Base-by-base conservation (phyloP, 805 yeast genomes). In the Saccharomyces eubayanus region DNA sequence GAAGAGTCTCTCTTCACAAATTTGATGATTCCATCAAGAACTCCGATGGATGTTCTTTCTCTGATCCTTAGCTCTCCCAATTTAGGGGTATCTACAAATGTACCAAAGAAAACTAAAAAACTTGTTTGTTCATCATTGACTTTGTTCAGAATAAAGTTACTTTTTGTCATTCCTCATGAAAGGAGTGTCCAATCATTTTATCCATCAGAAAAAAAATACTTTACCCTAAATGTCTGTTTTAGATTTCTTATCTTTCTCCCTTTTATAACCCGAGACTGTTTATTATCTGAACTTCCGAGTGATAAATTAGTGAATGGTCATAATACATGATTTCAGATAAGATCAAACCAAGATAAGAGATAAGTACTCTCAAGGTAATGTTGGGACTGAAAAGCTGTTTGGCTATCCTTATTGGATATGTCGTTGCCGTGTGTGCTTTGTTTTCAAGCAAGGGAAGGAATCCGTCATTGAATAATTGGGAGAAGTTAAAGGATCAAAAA, bases 71-170 rank as follows among this genome's bases (percentile, higher is more conserved):
- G 62, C 21, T 71, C 64, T 1, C 82, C 84, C 16, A 87, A 65
- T 1, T 50, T 57, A 1, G 94, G 90, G 0, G 92, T 83, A 66
- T 89, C 94, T 10, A 85, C 78, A 55, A 87, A 76, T 0, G 90
- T 83, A 5, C 95, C 96, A 58, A 75, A 76, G 68, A 79, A 85
- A 3, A 84, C 72, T 0, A 79, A 51, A 51, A 61, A 46, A 30
- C 52, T 51, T 16, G 24, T 11, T 2, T 16, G 43, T 36, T 36
- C 20, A 21, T 36, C 24, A 6, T 36, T 36, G 43, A 6, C 11
- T n/a, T 36, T 8, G 9, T 36, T 9, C 10, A 8, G 16, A 9
- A 36, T 9, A 8, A 36, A 16, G 16, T 16, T 16, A 9, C 24
- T 36, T 16, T 36, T 36, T 11, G 43, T 36, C 43, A 36, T 36